Conservation (phyloP, 805 yeast genomes). For the Lachancea cidri region DNA sequence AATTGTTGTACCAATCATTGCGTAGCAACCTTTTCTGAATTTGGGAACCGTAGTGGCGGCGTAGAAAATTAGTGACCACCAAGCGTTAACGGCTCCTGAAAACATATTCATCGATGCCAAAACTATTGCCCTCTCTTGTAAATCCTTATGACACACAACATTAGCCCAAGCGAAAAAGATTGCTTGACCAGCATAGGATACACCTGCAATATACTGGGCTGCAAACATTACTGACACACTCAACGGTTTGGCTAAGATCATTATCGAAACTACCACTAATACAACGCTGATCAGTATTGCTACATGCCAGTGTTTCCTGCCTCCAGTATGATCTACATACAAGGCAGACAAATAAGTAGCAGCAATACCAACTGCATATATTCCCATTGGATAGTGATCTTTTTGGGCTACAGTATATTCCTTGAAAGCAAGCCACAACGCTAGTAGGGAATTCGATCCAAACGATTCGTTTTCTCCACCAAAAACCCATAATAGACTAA, state of each 20-base stretch:
- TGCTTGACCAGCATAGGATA: conserved; percentile 49
- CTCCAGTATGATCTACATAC: conserved; percentile 36
- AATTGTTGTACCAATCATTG: conserved; percentile 46
- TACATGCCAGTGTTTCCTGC: conserved; percentile 42
- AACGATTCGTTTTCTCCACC: conserved; percentile 43
- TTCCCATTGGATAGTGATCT: conserved; percentile 47
- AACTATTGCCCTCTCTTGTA: conserved; percentile 53
- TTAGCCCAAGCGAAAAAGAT: conserved; percentile 55
- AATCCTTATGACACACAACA: conserved; percentile 46
- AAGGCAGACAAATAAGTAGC: conserved; percentile 38
- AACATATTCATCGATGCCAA: conserved; percentile 58
- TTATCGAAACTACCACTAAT: conserved; percentile 38
- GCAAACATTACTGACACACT: conserved; percentile 36
- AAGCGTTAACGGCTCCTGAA: conserved; percentile 50
- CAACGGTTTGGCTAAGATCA: conserved; percentile 37
- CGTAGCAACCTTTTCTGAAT: conserved; percentile 45
- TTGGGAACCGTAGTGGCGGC: conserved; percentile 45
- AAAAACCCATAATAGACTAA: conserved; percentile 43
- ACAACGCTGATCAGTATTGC: conserved; percentile 39
- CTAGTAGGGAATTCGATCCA: conserved; percentile 38
- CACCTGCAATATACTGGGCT: conserved; percentile 47
- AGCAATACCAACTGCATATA: conserved; percentile 41
- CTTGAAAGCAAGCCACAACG: conserved; percentile 37
- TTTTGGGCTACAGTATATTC: conserved; percentile 37
- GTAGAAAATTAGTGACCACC: conserved; percentile 51